Base-by-base conservation (phyloP, 139 green algal species). In the Asterochloris erici region DNA sequence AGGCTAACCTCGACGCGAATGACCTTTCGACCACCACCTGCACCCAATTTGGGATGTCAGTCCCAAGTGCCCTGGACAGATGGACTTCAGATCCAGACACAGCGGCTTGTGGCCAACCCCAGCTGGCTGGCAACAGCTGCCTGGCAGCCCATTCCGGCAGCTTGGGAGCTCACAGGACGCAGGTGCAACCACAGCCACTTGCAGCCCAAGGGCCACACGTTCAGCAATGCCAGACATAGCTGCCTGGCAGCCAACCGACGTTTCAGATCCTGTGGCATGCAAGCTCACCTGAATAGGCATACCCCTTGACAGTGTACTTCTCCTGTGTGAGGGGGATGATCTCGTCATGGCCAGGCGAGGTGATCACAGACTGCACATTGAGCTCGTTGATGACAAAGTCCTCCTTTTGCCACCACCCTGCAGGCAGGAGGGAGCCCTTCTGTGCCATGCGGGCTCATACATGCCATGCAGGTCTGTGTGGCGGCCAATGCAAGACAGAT, bases 321-420 rank as follows among this genome's bases (percentile, higher is more conserved):
- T 21, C 68, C 74, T 92, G 86, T 14, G 61, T n/a, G 26, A 97
- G 85, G 2, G 87, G 82, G 28, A 99, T 69, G 17, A 96, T 81
- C 87, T 98, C 95, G 74, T 97, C 94, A 85, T 99, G 96, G 79
- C 85, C 91, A 11, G 97, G 97, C 24, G 88, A 88, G 17, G 89
- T 88, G 16, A 98, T 95, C 28, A 93, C 95, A 6, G 87, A 94
- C 88, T 99, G 98, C 85, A 99, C 96, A 90, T 98, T 98, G 47
- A 99, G 89, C 80, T 99, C 91, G 83, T 98, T 99, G 93, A 99
- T 97, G 85, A 99, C 98, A 87, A 94, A 99, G 82, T 99, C 97
- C 10, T 96, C 95, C 83, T 98, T 96, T 91, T 93, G 97, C 96
- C 97, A 99, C 96, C 95, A 99, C 69, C 93, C 92, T 95, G 92